A percentile compares a stretch with the other conserved stretches of the same genome.
phyloP scores from a whole-genome alignment of 2,329 filamentous ascomycete genomes.

The Colletotrichum acutatum region DNA sequence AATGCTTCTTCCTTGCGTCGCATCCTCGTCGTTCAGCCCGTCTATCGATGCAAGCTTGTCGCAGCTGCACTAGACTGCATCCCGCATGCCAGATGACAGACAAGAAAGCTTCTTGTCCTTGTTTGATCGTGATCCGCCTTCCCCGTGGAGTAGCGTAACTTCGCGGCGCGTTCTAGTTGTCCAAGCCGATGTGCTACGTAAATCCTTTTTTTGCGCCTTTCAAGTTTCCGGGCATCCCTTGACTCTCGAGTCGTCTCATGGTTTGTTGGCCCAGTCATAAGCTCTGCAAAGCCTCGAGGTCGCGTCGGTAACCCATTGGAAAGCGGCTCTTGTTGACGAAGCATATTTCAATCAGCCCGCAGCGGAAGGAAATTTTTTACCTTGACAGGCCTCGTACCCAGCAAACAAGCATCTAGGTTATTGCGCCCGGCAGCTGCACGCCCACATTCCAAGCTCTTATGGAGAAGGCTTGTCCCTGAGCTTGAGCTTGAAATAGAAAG shows the following conservation, averaged over 20 bases:
- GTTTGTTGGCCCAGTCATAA: not conserved
- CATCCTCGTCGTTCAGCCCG: not conserved
- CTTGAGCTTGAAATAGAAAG: not conserved
- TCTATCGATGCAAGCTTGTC: not conserved
- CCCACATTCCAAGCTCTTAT: constrained; percentile 20
- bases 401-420: constrained; percentile 28
- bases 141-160: constrained; percentile 6
- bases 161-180: not conserved
- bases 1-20: constrained; percentile 21
- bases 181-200: not conserved
- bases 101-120: constrained; percentile 8
- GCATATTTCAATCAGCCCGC: not conserved
- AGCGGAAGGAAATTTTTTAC: not conserved
- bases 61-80: not conserved
- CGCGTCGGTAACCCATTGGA: constrained; percentile 1
- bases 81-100: not conserved
- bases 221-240: constrained; percentile 1
- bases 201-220: not conserved
- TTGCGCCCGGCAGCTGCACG: not conserved
- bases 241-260: not conserved
- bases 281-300: not conserved
- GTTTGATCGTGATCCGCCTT: constrained; percentile 23
- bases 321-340: not conserved
- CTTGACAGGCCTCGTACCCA: constrained; percentile 14
- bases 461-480: constrained; percentile 17